These are phyloP conservation scores for Tulasnella sp. DNA, from an alignment of 768 basidiomycete genomes.

Conservation along the genomic window DNA sequence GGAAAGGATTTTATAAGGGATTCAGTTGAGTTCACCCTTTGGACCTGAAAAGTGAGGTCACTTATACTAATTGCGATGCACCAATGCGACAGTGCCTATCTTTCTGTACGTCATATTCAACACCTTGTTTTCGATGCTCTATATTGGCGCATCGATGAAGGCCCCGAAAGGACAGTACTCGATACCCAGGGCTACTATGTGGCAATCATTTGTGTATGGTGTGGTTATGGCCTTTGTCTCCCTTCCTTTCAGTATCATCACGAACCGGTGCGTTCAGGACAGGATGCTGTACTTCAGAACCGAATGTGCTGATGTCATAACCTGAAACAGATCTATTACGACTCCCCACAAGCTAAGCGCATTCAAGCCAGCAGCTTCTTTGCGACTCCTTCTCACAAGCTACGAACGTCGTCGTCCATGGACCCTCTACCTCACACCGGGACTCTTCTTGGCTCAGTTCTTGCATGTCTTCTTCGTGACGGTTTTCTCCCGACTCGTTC, in stretches of 20 bases:
- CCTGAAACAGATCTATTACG: conserved; percentile 50
- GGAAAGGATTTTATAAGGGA: conserved; percentile 68
- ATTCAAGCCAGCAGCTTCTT: conserved; percentile 40
- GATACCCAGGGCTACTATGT: conserved; percentile 44
- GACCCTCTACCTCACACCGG: conserved; percentile 71
- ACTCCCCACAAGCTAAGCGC: conserved; percentile 68
- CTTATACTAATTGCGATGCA: neutral
- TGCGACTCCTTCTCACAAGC: conserved; percentile 64
- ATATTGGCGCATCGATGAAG: conserved; percentile 40
- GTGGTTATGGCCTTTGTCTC: conserved; percentile 51
- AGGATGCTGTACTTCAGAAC: neutral
- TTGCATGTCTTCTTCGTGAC: conserved; percentile 36
- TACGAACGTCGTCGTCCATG: conserved; percentile 69
- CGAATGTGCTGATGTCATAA: neutral
- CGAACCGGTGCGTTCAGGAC: conserved; percentile 46
- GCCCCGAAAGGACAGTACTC: conserved; percentile 47
- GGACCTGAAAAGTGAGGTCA: neutral
- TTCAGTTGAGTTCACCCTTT: conserved; percentile 34
- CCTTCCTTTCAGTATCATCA: conserved; percentile 57
- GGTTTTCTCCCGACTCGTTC: conserved; percentile 32
- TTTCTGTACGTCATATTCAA: conserved; percentile 40
- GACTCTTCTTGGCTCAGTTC: conserved; percentile 35
- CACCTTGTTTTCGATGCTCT: conserved; percentile 42
- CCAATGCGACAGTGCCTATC: conserved; percentile 33
- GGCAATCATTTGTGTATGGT: conserved; percentile 53